phyloP scores from a whole-genome alignment of 1,139 yeast species.

The Nakaseomyces uthaithaninus region DNA sequence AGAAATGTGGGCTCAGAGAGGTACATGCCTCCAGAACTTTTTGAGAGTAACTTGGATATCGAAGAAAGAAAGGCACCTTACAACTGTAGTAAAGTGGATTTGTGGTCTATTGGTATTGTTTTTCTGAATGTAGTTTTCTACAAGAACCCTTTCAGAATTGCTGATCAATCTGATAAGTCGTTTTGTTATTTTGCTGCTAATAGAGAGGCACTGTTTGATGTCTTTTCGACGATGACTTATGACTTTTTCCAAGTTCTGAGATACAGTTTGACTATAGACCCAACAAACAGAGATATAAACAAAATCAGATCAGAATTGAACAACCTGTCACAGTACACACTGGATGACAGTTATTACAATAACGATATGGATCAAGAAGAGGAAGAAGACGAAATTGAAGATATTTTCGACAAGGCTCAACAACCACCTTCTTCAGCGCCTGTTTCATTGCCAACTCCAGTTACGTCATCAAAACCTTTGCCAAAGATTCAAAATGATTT shows the following conservation, averaged over 20 bases:
- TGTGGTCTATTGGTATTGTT: constrained; percentile 90
- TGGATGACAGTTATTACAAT: constrained; percentile 63
- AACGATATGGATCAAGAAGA: constrained; percentile 38
- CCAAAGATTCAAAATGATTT: constrained; percentile 5
- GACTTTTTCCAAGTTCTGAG: constrained; percentile 81
- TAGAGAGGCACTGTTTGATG: constrained; percentile 85
- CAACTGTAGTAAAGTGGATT: constrained; percentile 80
- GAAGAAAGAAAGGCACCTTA: constrained; percentile 48
- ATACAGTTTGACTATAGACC: constrained; percentile 74
- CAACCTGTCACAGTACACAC: constrained; percentile 61
- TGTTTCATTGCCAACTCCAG: constrained; percentile 14
- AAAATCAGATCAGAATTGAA: constrained; percentile 53
- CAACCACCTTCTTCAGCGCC: constrained; percentile 9
- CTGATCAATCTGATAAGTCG: constrained; percentile 75
- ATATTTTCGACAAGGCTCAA: constrained; percentile 23
- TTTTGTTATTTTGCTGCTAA: constrained; percentile 81
- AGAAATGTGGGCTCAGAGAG: constrained; percentile 92
- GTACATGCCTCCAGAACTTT: constrained; percentile 94
- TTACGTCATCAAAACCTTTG: constrained; percentile 3
- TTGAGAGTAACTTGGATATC: constrained; percentile 40
- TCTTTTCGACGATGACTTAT: constrained; percentile 80
- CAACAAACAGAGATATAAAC: constrained; percentile 65
- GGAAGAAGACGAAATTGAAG: constrained; percentile 34
- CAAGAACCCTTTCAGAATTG: constrained; percentile 81
- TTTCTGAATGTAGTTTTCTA: constrained; percentile 80